A percentile compares a stretch with the other conserved stretches of the same genome.
phyloP scores from a whole-genome alignment of 2,329 filamentous ascomycete genomes.

The Microsporum ferrugineum region DNA sequence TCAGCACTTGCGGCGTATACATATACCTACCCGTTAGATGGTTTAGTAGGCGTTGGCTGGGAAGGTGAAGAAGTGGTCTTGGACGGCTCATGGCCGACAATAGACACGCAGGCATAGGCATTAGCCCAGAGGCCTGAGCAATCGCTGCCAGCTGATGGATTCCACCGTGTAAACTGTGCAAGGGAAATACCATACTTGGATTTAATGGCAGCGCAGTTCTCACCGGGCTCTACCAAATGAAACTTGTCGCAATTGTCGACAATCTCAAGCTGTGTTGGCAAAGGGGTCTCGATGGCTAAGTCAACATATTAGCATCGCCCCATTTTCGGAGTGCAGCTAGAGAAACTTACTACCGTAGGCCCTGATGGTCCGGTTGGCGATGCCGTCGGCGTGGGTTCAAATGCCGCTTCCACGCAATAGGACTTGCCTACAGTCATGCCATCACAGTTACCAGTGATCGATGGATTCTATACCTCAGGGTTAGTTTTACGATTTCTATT shows the following conservation, averaged over 20 bases:
- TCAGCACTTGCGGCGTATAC: background rate
- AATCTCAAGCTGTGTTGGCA: conserved; percentile 2
- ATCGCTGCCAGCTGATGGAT: background rate
- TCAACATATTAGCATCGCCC: background rate
- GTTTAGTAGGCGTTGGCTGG: conserved; percentile 3
- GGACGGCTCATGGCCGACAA: conserved; percentile 3
- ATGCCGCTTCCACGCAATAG: conserved; percentile 2
- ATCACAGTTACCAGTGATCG: background rate
- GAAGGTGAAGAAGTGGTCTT: background rate
- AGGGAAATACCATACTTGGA: background rate
- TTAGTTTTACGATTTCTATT: background rate
- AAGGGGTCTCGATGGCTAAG: background rate
- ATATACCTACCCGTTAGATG: background rate
- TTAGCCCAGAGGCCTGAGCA: conserved; percentile 3
- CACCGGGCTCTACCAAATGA: background rate
- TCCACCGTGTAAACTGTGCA: background rate
- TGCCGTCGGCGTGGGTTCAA: background rate
- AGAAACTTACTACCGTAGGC: background rate
- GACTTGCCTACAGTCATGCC: background rate
- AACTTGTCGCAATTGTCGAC: background rate
- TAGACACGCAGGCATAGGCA: conserved; percentile 4
- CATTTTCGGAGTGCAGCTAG: background rate
- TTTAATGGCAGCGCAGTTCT: background rate
- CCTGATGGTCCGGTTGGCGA: background rate
- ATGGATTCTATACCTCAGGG: background rate